Conservation (phyloP, 176 grass and related monocot genomes). For the Hordeum marinum region DNA sequence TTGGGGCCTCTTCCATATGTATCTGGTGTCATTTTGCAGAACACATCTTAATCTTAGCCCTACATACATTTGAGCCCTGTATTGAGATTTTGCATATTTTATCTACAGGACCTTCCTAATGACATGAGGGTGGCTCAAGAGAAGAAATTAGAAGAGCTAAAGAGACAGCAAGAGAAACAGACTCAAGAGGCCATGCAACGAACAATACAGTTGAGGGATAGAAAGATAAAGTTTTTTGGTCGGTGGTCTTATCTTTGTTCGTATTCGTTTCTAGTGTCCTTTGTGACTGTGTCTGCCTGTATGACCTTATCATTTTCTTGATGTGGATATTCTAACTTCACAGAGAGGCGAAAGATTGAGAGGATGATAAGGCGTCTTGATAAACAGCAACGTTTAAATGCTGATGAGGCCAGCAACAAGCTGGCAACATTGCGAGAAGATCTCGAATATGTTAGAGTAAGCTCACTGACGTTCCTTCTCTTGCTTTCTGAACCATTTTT, state of each 20-base stretch:
- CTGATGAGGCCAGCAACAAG: constrained; percentile 59
- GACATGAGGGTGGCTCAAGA: constrained; percentile 81
- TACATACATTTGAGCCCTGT: background rate
- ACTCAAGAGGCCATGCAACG: constrained; percentile 65
- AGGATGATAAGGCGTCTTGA: constrained; percentile 94
- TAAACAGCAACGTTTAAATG: constrained; percentile 77
- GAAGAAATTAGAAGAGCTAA: constrained; percentile 94
- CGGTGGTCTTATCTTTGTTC: background rate
- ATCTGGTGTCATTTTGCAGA: background rate
- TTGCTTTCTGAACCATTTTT: constrained; percentile 10
- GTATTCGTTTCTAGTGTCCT: background rate
- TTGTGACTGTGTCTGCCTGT: background rate
- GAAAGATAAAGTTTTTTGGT: constrained; percentile 97
- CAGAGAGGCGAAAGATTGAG: constrained; percentile 96
- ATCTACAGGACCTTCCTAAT: constrained; percentile 66
- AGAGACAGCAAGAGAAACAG: constrained; percentile 82
- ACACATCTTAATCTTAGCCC: background rate
- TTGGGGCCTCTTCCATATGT: background rate
- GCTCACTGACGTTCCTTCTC: constrained; percentile 12
- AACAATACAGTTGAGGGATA: constrained; percentile 77
- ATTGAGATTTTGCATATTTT: constrained; percentile 24
- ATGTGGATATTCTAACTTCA: constrained; percentile 33
- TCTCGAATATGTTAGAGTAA: constrained; percentile 93
- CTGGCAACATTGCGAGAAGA: constrained; percentile 78
- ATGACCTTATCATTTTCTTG: constrained; percentile 14